A percentile compares a stretch with the other conserved stretches of the same genome.
Conservation (phyloP, 2,329 filamentous ascomycete genomes). For the Grosmannia huntii region DNA sequence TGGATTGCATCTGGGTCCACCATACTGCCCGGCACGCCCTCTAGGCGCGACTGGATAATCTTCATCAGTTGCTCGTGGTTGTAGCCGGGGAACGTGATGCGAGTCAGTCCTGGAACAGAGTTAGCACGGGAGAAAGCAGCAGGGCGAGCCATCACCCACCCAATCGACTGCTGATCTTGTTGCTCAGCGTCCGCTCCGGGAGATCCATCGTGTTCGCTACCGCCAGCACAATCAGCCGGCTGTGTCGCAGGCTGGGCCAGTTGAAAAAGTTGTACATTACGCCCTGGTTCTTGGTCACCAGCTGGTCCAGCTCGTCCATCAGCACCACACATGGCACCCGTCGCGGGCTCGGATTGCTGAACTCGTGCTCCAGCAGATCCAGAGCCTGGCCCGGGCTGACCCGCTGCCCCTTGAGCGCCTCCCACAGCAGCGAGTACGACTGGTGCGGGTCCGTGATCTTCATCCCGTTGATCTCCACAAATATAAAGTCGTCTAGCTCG, state of each 20-base stretch:
- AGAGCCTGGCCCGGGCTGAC: constrained; percentile 86
- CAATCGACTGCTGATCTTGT: constrained; percentile 91
- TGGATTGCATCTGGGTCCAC: constrained; percentile 90
- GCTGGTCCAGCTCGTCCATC: constrained; percentile 96
- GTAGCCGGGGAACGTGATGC: constrained; percentile 95
- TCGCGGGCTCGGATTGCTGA: constrained; percentile 79
- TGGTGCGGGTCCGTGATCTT: constrained; percentile 98
- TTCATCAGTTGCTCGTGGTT: constrained; percentile 95
- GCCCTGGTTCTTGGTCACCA: constrained; percentile 96
- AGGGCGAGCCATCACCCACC: constrained; percentile 26
- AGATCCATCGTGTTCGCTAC: constrained; percentile 99
- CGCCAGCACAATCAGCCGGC: constrained; percentile 84
- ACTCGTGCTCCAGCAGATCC: constrained; percentile 82
- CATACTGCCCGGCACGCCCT: constrained; percentile 76
- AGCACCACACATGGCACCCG: constrained; percentile 90
- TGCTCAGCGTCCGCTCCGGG: constrained; percentile 87
- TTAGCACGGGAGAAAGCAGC: neutral
- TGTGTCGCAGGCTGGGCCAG: constrained; percentile 87
- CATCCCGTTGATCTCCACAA: constrained; percentile 99
- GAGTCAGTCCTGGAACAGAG: constrained; percentile 49
- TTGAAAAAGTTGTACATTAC: constrained; percentile 99
- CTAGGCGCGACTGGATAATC: constrained; percentile 88
- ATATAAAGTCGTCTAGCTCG: constrained; percentile 95
- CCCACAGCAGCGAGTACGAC: constrained; percentile 89
- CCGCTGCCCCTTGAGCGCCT: constrained; percentile 84